Percentiles rank a stretch among this genome's conserved stretches.
Evolutionary conservation across 1,139 yeast genomes (phyloP).

Genomic region (Trichomonascaceae sp.): DNA sequence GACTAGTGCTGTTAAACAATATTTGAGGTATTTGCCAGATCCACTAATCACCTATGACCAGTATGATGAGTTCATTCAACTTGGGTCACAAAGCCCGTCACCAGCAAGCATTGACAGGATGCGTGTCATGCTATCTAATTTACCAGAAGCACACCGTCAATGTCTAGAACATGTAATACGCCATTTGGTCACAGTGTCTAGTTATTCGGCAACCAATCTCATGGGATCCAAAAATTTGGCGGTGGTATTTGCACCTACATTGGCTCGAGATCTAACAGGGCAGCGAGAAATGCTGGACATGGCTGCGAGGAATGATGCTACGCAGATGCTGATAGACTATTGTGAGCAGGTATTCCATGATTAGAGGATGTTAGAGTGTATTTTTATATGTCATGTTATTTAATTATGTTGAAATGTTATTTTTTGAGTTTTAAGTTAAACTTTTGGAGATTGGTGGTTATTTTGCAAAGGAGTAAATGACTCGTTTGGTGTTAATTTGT

Average conservation of each 20-base stretch:
- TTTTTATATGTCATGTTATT: conserved; percentile 2
- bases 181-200: conserved; percentile 46
- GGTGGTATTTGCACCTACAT: conserved; percentile 93
- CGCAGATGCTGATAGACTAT: conserved; percentile 67
- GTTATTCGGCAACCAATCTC: conserved; percentile 32
- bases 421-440: neutral
- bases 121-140: conserved; percentile 33
- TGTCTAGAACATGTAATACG: conserved; percentile 51
- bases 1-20: conserved; percentile 80
- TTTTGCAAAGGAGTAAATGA: neutral
- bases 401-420: neutral
- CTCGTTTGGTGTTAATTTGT: neutral
- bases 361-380: neutral
- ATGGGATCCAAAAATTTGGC: conserved; percentile 83
- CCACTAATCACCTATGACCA: conserved; percentile 70
- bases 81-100: conserved; percentile 15
- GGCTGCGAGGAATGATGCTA: conserved; percentile 72
- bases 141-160: conserved; percentile 65
- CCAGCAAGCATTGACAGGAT: conserved; percentile 38
- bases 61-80: conserved; percentile 59
- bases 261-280: conserved; percentile 74
- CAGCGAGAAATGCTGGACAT: conserved; percentile 83
- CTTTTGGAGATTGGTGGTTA: neutral
- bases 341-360: conserved; percentile 38
- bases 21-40: conserved; percentile 75